A percentile compares a stretch with the other conserved stretches of the same genome.
These are phyloP conservation scores for Acanthamoeba royreba DNA, from an alignment of 208 protist species.

Conservation along the genomic window DNA sequence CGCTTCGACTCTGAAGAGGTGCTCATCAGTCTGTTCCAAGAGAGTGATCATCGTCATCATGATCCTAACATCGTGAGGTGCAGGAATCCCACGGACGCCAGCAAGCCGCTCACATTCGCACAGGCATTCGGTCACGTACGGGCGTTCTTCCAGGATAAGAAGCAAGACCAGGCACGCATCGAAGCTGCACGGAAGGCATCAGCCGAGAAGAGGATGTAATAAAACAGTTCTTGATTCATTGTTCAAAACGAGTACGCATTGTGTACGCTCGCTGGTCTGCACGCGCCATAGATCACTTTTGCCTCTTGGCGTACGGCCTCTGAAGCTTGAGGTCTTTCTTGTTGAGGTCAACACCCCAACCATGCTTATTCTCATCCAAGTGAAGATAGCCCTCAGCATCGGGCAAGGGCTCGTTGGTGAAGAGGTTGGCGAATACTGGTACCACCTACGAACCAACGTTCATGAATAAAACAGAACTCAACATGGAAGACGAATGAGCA, in stretches of 20 bases:
- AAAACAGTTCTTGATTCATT: too few relatives aligned
- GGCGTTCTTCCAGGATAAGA: background rate
- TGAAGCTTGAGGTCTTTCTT: conserved; percentile 40
- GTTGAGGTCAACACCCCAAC: conserved; percentile 62
- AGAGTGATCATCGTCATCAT: background rate
- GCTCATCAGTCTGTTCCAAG: background rate
- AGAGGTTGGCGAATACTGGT: conserved; percentile 71
- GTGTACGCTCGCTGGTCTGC: too few relatives aligned
- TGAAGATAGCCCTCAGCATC: conserved; percentile 58
- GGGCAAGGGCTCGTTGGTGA: conserved; percentile 73
- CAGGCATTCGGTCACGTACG: background rate
- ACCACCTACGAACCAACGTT: background rate
- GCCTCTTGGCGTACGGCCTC: conserved; percentile 33
- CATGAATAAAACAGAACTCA: background rate
- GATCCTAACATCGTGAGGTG: background rate
- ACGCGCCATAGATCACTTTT: too few relatives aligned
- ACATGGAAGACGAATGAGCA: background rate
- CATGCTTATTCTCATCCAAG: conserved; percentile 48
- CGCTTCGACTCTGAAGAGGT: background rate
- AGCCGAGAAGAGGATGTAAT: background rate
- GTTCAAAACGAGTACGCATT: too few relatives aligned
- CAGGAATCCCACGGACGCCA: background rate
- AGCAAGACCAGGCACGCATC: background rate
- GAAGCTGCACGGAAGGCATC: background rate
- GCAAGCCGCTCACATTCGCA: background rate